phyloP scores from a whole-genome alignment of 768 basidiomycete genomes.

The Rhizopogon salebrosus region DNA sequence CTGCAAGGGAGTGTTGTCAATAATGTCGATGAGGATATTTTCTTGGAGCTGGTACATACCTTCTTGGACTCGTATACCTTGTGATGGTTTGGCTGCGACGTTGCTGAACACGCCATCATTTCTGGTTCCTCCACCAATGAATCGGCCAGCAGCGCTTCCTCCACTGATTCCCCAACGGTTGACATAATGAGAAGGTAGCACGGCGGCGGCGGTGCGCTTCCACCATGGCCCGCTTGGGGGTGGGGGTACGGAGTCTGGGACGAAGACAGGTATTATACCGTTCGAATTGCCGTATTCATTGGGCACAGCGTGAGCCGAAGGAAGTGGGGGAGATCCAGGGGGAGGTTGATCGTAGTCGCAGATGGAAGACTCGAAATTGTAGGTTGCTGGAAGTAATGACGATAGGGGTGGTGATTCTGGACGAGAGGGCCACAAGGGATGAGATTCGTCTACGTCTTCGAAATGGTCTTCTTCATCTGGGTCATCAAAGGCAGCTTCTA shows the following conservation, averaged over 20 bases:
- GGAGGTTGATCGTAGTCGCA: conserved; percentile 74
- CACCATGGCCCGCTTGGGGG: conserved; percentile 46
- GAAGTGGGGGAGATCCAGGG: conserved; percentile 74
- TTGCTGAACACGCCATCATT: conserved; percentile 97
- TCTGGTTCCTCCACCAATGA: conserved; percentile 57
- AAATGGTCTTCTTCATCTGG: conserved; percentile 64
- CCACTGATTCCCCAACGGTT: conserved; percentile 42
- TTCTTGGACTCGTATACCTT: conserved; percentile 53
- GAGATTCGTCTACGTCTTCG: conserved; percentile 35
- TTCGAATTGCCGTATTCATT: conserved; percentile 74
- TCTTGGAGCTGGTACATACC: conserved; percentile 35
- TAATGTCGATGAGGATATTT: conserved; percentile 2
- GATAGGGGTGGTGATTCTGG: conserved; percentile 15
- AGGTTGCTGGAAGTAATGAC: conserved; percentile 37
- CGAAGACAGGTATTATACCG: conserved; percentile 53
- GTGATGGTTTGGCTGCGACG: conserved; percentile 81
- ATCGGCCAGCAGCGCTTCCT: conserved; percentile 26
- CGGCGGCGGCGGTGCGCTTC: conserved; percentile 44
- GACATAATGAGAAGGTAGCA: conserved; percentile 52
- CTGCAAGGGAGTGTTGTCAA: conserved; percentile 29
- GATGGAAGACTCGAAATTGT: conserved; percentile 71
- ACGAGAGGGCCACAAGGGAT: conserved; percentile 39
- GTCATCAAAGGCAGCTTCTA: conserved; percentile 86
- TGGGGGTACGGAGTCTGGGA: conserved; percentile 20
- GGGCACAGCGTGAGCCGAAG: conserved; percentile 58